Percentiles rank a stretch among this genome's conserved stretches.
Conservation (phyloP, 73 alveolate species). For the Paraurostyla sp. region DNA sequence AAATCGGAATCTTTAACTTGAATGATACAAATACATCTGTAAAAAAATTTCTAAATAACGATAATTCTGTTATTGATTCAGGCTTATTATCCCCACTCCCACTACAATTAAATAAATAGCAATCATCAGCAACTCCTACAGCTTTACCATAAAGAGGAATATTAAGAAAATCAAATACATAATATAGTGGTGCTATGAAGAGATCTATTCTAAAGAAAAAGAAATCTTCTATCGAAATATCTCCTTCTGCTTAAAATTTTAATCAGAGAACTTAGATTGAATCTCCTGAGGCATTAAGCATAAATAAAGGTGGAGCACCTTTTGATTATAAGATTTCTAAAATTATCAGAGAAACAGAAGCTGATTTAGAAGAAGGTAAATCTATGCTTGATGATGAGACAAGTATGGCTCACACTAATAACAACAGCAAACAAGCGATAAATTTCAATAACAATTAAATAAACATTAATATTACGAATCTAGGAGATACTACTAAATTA, state of each 20-base stretch:
- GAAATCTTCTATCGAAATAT: background rate
- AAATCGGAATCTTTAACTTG: background rate
- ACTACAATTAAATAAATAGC: too few relatives aligned
- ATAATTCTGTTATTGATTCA: background rate
- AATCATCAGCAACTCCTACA: too few relatives aligned
- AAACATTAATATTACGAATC: too few relatives aligned
- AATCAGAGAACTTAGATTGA: background rate
- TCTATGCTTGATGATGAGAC: background rate
- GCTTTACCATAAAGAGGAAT: background rate
- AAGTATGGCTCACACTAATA: background rate
- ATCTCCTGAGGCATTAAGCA: background rate
- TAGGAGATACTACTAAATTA: too few relatives aligned
- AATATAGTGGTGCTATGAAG: background rate
- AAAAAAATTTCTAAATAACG: background rate
- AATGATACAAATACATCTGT: background rate
- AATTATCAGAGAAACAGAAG: slow-evolving; percentile 13
- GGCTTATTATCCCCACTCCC: background rate
- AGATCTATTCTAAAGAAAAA: background rate
- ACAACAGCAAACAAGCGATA: background rate
- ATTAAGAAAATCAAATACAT: background rate
- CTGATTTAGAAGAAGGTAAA: slow-evolving; percentile 28
- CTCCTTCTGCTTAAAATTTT: background rate
- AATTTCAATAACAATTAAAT: too few relatives aligned
- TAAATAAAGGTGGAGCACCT: background rate
- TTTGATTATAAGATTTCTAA: background rate